Percentiles rank a stretch among this genome's conserved stretches.
These are phyloP conservation scores for Colletotrichum nymphaeae DNA, from an alignment of 2,329 filamentous ascomycete genomes.

Conservation along the genomic window DNA sequence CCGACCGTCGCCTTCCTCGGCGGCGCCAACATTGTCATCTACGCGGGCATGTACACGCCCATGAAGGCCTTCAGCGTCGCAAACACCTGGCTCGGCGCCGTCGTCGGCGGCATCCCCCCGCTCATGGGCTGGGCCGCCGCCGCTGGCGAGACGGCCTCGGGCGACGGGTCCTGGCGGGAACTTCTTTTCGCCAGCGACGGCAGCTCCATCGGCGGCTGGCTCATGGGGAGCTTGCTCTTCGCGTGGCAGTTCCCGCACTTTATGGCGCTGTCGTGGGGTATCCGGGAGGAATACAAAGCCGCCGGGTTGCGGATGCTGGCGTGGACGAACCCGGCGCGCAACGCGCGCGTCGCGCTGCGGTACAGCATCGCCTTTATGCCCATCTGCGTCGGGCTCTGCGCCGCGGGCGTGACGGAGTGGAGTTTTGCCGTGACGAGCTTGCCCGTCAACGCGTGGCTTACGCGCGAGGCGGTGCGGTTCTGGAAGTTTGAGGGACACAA, in stretches of 20 bases:
- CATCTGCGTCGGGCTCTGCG: conserved; percentile 84
- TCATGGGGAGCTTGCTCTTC: conserved; percentile 85
- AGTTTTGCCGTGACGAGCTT: conserved; percentile 84
- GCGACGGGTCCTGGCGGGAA: conserved; percentile 80
- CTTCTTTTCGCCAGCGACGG: conserved; percentile 75
- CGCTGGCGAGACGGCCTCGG: conserved; percentile 85
- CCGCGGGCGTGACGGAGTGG: conserved; percentile 84
- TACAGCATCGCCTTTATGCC: conserved; percentile 90
- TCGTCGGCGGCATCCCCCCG: conserved; percentile 93
- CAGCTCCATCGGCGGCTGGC: conserved; percentile 83
- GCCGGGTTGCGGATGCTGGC: conserved; percentile 79
- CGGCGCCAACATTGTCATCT: conserved; percentile 85
- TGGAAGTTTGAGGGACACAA: conserved; percentile 82
- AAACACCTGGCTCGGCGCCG: conserved; percentile 95
- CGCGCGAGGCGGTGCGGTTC: conserved; percentile 82
- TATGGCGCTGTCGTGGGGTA: conserved; percentile 90
- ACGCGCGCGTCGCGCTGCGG: conserved; percentile 86
- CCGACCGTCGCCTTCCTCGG: conserved; percentile 91
- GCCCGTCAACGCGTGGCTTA: conserved; percentile 88
- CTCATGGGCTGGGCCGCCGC: conserved; percentile 99
- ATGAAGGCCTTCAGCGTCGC: conserved; percentile 86
- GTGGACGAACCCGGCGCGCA: conserved; percentile 88
- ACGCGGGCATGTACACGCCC: conserved; percentile 93
- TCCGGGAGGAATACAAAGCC: conserved; percentile 87
- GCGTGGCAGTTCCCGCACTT: conserved; percentile 99